Evolutionary conservation across 2,329 filamentous ascomycete genomes (phyloP).

Genomic region (Aschersonia sp.): DNA sequence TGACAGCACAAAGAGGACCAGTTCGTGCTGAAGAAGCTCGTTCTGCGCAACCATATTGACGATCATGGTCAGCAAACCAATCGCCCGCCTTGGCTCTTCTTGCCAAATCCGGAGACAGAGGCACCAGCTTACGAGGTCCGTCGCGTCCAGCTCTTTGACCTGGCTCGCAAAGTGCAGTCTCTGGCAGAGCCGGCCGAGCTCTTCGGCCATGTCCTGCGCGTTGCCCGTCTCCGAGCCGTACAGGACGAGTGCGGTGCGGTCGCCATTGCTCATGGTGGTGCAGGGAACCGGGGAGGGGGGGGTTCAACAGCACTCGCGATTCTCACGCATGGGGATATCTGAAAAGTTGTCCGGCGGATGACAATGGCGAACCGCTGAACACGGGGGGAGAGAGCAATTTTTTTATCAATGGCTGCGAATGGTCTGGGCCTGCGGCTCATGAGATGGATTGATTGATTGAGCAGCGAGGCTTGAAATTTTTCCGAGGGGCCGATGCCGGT

Average conservation of each 20-base stretch:
- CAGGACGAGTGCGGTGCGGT: slow-evolving; percentile 48
- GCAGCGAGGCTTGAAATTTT: too few relatives aligned
- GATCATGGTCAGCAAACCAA: not conserved
- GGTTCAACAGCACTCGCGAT: too few relatives aligned
- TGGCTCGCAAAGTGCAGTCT: slow-evolving; percentile 64
- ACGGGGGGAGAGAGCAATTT: too few relatives aligned
- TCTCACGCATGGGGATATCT: too few relatives aligned
- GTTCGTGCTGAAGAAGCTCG: slow-evolving; percentile 30
- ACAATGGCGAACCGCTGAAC: too few relatives aligned
- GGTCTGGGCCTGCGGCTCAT: too few relatives aligned
- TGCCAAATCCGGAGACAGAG: not conserved
- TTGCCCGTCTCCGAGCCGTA: slow-evolving; percentile 96
- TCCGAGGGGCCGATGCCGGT: too few relatives aligned
- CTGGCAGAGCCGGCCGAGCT: slow-evolving; percentile 60
- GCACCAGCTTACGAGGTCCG: slow-evolving; percentile 52
- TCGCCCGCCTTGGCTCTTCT: too few relatives aligned
- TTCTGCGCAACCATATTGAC: slow-evolving; percentile 20
- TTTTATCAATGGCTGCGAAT: too few relatives aligned
- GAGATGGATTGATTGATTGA: too few relatives aligned
- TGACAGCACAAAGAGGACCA: slow-evolving; percentile 71
- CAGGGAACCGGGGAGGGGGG: too few relatives aligned
- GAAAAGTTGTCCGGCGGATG: too few relatives aligned
- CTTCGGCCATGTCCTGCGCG: slow-evolving; percentile 78
- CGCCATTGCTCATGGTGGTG: not conserved
- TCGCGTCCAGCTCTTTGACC: slow-evolving; percentile 62